A percentile compares a stretch with the other conserved stretches of the same genome.
Evolutionary conservation across 257 asterid species (phyloP).

Genomic region (Linaria vulgaris): DNA sequence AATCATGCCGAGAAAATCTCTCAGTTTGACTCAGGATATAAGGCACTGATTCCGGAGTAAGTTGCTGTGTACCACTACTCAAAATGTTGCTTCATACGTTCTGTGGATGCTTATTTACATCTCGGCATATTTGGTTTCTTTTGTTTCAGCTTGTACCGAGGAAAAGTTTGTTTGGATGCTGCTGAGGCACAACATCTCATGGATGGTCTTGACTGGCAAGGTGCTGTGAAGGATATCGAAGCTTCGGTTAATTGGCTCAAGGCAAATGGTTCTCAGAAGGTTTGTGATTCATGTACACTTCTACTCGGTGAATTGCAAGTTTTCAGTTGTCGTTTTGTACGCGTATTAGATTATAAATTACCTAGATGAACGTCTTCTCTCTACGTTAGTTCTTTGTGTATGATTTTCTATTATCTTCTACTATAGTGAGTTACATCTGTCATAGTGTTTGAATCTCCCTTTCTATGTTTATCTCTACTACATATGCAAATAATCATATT

Average conservation of each 20-base stretch:
- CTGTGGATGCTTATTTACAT: neutral
- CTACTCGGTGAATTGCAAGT: too few species aligned
- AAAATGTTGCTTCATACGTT: conserved; percentile 7
- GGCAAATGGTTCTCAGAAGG: conserved; percentile 92
- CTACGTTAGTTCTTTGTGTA: too few species aligned
- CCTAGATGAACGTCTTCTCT: too few species aligned
- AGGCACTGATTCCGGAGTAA: conserved; percentile 95
- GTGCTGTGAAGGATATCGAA: conserved; percentile 89
- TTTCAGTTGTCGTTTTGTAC: too few species aligned
- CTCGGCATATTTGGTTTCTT: neutral
- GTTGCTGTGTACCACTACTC: conserved; percentile 5
- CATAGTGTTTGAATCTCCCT: too few species aligned
- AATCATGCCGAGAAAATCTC: conserved; percentile 93
- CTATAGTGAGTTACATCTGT: too few species aligned
- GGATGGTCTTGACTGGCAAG: conserved; percentile 97
- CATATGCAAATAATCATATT: too few species aligned
- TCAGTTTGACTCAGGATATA: conserved; percentile 76
- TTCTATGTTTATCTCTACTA: too few species aligned
- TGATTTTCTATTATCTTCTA: too few species aligned
- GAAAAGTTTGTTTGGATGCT: conserved; percentile 91
- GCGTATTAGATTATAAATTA: too few species aligned
- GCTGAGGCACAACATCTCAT: conserved; percentile 98
- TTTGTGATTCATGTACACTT: conserved; percentile 4
- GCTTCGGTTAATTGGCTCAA: conserved; percentile 94
- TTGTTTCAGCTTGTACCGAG: conserved; percentile 72